Base-by-base conservation (phyloP, 305 asterid genomes). In the Withania somnifera region DNA sequence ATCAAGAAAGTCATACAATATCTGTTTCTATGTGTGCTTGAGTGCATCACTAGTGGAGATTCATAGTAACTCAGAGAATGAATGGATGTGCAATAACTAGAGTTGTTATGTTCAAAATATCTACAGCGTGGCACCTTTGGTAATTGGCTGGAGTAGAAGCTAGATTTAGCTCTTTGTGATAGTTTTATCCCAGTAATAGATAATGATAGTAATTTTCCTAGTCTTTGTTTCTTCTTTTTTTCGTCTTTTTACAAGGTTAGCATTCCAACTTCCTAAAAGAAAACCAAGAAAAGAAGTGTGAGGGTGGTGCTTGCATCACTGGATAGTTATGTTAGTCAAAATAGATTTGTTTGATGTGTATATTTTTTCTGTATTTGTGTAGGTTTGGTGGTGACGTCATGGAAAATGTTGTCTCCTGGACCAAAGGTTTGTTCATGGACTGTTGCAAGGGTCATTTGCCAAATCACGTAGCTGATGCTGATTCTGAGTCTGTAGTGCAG, bases 301-400 rank as follows among this genome's bases (percentile, higher is more conserved):
- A 69, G 78, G 66, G 7, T 69, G 38, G 56, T 69, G 36, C 38
- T 45, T 4, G 38, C 36, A 13, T n/a, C 50, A 66, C 28, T 66
- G 50, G 26, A 8, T 32, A 13, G 7, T n/a, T 32, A 17, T 22
- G 54, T 14, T 42, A 38, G 57, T 71, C 57, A 22, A 64, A 38
- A 8, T 34, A 42, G 57, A 22, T 71, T 3, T 42, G 1, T n/a
- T 47, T 47, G 17, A 73, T 47, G 79, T 26, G 60, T 24, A 26
- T 47, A 47, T 61, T 15, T 79, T 45, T 80, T 34, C 11, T 61
- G 20, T 56, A 64, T 61, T 22, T 71, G 10, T 79, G 76, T 85
- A 95, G 99, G 99, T 96, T 96, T 90, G 99, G 99, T 26, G 87
- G 95, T 73, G 97, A 92, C 86, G 99, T 96, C 78, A 93, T 96